A percentile compares a stretch with the other conserved stretches of the same genome.
Conservation (phyloP, 2,329 filamentous ascomycete genomes). For the Chaetomium globosum region DNA sequence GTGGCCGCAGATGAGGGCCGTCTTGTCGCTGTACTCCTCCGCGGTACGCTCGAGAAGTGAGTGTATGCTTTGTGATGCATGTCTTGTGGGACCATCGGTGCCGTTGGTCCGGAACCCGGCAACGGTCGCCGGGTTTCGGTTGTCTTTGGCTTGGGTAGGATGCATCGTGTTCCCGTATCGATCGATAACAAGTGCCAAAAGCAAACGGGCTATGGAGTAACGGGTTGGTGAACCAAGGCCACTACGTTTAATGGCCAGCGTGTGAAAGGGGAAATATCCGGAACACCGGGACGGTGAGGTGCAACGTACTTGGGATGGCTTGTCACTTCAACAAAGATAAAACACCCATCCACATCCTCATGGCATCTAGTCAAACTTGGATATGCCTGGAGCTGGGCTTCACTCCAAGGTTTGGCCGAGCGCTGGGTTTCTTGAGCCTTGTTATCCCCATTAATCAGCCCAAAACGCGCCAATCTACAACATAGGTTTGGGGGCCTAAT, state of each 20-base stretch:
- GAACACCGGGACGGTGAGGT: neutral
- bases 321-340: neutral
- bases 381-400: neutral
- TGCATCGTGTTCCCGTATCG: constrained; percentile 2
- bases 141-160: neutral
- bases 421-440: neutral
- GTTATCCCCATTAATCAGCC: neutral
- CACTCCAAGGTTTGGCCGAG: neutral
- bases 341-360: neutral
- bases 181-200: neutral
- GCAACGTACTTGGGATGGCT: neutral
- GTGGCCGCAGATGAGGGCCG: neutral
- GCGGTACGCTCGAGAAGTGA: constrained; percentile 4
- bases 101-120: neutral
- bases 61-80: neutral
- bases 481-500: neutral
- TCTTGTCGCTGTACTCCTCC: constrained; percentile 1
- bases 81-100: neutral
- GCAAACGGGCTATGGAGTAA: neutral
- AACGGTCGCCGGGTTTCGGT: neutral
- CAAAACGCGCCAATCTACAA: neutral
- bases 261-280: constrained; percentile 2
- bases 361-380: neutral
- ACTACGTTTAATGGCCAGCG: neutral
- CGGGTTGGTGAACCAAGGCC: neutral